Evolutionary conservation across 2,329 filamentous ascomycete species (phyloP).

Genomic region (Pseudopithomyces chartarum): DNA sequence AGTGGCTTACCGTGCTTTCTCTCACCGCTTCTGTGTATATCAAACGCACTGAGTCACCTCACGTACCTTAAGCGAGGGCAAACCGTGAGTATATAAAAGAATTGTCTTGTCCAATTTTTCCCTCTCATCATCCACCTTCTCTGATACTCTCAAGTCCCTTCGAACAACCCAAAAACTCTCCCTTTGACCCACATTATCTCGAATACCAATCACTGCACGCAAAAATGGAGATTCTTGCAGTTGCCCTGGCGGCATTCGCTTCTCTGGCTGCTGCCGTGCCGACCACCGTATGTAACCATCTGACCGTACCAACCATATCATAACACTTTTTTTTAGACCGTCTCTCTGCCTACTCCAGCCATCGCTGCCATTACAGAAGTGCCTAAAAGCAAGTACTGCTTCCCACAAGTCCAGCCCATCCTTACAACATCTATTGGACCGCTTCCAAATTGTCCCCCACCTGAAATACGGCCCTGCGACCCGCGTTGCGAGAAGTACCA

Average conservation of each 20-base stretch:
- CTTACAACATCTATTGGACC: not conserved
- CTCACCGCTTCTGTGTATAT: no score
- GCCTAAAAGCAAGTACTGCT: no score
- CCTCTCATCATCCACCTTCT: no score
- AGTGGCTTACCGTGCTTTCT: no score
- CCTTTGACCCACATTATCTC: not conserved
- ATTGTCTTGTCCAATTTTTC: no score
- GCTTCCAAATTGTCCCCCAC: not conserved
- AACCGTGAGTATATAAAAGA: no score
- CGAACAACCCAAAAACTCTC: not conserved
- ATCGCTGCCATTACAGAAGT: no score
- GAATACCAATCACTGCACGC: not conserved
- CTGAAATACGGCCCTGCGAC: not conserved
- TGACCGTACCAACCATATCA: not conserved
- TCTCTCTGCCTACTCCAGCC: not conserved
- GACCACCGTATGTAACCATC: not conserved
- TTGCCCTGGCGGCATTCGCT: not conserved
- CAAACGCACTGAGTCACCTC: no score
- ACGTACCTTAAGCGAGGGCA: no score
- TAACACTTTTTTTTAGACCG: not conserved
- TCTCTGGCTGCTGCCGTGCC: not conserved
- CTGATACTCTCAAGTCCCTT: not conserved
- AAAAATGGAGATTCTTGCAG: not conserved
- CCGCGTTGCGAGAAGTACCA: not conserved
- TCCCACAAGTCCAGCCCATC: not conserved